Conservation (phyloP, 768 basidiomycete genomes). For the Sarcodon sp. region DNA sequence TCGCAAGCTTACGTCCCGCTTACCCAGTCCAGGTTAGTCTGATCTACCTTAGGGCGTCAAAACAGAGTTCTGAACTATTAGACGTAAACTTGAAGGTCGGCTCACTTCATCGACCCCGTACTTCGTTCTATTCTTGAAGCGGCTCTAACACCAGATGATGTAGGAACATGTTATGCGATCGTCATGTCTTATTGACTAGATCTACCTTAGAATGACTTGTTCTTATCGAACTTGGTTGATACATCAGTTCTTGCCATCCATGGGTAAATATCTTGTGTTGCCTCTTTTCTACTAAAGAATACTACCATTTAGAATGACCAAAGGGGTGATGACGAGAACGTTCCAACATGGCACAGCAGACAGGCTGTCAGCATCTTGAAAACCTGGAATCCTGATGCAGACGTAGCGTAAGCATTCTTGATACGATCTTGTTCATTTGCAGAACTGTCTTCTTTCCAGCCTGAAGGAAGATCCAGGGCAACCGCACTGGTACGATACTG, state of each 20-base stretch:
- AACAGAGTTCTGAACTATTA: not conserved
- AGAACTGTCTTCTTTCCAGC: constrained; percentile 16
- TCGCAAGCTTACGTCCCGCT: constrained; percentile 79
- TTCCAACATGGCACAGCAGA: constrained; percentile 78
- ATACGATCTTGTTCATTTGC: not conserved
- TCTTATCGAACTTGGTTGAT: constrained; percentile 64
- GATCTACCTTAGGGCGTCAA: not conserved
- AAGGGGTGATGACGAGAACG: constrained; percentile 75
- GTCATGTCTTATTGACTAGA: too few relatives aligned
- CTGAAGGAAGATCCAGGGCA: constrained; percentile 48
- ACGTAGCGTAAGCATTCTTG: constrained; percentile 29
- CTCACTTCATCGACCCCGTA: constrained; percentile 68
- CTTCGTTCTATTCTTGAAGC: constrained; percentile 62
- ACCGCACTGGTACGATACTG: constrained; percentile 58
- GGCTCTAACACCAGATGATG: constrained; percentile 67
- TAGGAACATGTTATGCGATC: too few relatives aligned
- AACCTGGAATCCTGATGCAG: constrained; percentile 38
- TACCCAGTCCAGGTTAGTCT: constrained; percentile 40
- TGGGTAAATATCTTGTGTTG: constrained; percentile 36
- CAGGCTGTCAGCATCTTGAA: constrained; percentile 46
- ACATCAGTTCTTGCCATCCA: constrained; percentile 67
- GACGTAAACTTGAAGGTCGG: constrained; percentile 26
- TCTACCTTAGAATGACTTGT: constrained; percentile 47
- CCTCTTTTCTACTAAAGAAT: not conserved
- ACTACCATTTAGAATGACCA: not conserved